Evolutionary conservation across 257 asterid genomes (phyloP).

Genomic region (Schizonepeta tenuifolia): DNA sequence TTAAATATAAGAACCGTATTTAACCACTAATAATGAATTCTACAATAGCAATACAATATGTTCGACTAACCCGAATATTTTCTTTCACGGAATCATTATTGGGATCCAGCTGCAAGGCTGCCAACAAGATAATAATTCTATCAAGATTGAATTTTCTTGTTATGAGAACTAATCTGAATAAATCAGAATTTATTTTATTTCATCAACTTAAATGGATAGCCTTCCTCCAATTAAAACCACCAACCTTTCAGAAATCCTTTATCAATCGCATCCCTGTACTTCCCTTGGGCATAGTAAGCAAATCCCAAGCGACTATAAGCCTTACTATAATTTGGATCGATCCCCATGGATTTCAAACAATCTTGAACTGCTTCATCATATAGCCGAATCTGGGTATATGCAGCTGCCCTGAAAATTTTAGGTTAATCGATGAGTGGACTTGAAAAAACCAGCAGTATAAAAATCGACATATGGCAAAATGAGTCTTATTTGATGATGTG

Average conservation of each 20-base stretch:
- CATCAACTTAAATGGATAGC: constrained; percentile 17
- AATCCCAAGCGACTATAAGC: constrained; percentile 91
- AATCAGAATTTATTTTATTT: constrained; percentile 15
- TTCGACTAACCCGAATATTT: constrained; percentile 74
- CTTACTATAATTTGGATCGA: constrained; percentile 81
- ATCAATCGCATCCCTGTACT: constrained; percentile 78
- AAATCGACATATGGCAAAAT: background rate
- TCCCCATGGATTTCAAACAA: constrained; percentile 69
- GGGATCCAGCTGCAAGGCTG: constrained; percentile 89
- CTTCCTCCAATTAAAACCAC: constrained; percentile 30
- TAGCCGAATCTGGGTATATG: constrained; percentile 64
- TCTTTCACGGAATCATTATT: constrained; percentile 66
- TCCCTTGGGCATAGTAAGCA: constrained; percentile 87
- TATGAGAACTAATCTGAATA: constrained; percentile 12
- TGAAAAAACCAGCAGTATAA: background rate
- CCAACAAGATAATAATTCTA: constrained; percentile 34
- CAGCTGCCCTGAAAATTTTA: constrained; percentile 77
- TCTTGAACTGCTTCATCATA: constrained; percentile 68
- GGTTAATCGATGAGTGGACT: constrained; percentile 23
- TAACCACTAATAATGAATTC: constrained; percentile 15
- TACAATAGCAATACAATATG: constrained; percentile 24
- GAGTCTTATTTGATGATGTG: constrained; percentile 11
- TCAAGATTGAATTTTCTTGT: constrained; percentile 31
- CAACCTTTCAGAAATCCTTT: constrained; percentile 77
- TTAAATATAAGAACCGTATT: constrained; percentile 12